A percentile compares a stretch with the other conserved stretches of the same genome.
phyloP scores from a whole-genome alignment of 169 alveolate species.

The Nephromyces sp. region DNA sequence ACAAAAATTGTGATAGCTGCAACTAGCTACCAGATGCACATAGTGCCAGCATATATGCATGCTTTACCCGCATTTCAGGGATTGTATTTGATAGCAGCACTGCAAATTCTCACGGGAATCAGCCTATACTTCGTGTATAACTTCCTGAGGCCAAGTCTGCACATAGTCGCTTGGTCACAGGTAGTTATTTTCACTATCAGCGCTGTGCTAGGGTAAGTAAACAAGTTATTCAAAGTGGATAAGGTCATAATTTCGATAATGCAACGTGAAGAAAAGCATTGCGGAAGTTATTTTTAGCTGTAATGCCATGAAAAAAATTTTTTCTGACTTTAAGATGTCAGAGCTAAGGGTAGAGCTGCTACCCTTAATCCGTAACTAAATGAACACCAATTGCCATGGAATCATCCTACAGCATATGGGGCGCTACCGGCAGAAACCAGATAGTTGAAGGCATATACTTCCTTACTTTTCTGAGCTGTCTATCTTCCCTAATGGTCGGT shows the following conservation, averaged over 20 bases:
- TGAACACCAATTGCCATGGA: too few species aligned
- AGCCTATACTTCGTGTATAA: slow-evolving; percentile 4
- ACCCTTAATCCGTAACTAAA: too few species aligned
- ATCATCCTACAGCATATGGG: slow-evolving; percentile 19
- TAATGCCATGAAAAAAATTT: too few species aligned
- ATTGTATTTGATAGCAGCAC: slow-evolving; percentile 8
- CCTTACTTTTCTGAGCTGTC: slow-evolving; percentile 4
- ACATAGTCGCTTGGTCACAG: slow-evolving; percentile 11
- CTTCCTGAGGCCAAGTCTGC: slow-evolving; percentile 24
- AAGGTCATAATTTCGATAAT: too few species aligned
- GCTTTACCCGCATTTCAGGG: slow-evolving; percentile 10
- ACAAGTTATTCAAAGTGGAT: too few species aligned
- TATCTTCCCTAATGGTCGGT: slow-evolving; percentile 4
- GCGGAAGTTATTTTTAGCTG: too few species aligned
- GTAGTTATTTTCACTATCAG: slow-evolving; percentile 8
- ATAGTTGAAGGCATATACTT: slow-evolving; percentile 10
- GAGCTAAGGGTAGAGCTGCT: too few species aligned
- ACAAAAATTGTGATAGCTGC: too few species aligned
- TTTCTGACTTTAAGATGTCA: too few species aligned
- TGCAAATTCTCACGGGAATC: slow-evolving; percentile 14
- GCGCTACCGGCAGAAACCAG: slow-evolving; percentile 15
- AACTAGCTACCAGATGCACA: too few species aligned
- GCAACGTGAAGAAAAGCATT: too few species aligned
- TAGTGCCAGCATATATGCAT: too few species aligned
- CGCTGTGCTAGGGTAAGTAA: slow-evolving; percentile 22